Evolutionary conservation across 2,329 filamentous ascomycete species (phyloP).

Genomic region (Ophiostoma novo-ulmi): DNA sequence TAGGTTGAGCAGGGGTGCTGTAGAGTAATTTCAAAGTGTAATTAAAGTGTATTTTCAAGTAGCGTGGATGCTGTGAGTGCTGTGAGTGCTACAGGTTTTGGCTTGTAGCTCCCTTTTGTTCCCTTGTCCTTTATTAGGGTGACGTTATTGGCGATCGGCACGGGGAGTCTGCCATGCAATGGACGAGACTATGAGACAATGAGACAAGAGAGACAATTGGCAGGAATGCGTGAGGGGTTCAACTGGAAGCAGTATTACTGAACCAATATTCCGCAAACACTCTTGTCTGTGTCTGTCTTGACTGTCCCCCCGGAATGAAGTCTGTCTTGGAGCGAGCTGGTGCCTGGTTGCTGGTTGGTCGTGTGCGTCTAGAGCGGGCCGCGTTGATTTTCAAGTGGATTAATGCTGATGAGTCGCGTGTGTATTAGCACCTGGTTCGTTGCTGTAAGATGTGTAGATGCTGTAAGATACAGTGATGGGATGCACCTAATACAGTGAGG

Average conservation of each 20-base stretch:
- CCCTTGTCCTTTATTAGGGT: not conserved
- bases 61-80: not conserved
- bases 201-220: no score
- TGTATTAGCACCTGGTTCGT: not conserved
- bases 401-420: not conserved
- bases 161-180: not conserved
- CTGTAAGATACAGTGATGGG: not conserved
- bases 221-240: not conserved
- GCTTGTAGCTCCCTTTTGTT: not conserved
- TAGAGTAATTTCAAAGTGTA: not conserved
- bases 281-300: not conserved
- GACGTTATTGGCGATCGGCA: not conserved
- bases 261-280: not conserved
- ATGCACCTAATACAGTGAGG: not conserved
- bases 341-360: not conserved
- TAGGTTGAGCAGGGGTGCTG: not conserved
- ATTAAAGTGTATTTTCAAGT: not conserved
- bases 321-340: not conserved
- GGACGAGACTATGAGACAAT: not conserved
- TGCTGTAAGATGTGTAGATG: no score
- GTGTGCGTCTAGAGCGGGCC: constrained; percentile 2
- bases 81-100: not conserved
- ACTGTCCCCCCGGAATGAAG: not conserved
- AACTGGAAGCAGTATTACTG: not conserved
- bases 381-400: not conserved